A percentile compares a stretch with the other conserved stretches of the same genome.
Evolutionary conservation across 306 rosid genomes (phyloP).

Genomic region (Crotalaria pallida): DNA sequence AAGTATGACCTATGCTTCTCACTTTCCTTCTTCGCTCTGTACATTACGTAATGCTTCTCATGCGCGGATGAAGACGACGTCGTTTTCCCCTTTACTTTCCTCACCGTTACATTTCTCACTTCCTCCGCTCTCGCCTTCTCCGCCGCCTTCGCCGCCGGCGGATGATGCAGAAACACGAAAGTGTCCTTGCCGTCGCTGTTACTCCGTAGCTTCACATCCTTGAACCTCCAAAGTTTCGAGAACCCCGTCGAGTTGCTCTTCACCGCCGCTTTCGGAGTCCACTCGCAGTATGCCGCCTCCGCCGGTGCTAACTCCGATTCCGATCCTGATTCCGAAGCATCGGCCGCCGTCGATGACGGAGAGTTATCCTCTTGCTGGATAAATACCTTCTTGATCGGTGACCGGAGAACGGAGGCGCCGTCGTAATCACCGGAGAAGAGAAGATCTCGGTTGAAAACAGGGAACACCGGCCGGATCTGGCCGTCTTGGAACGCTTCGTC

Average conservation of each 20-base stretch:
- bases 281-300: slow-evolving; percentile 63
- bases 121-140: slow-evolving; percentile 1
- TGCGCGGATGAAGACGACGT: slow-evolving; percentile 45
- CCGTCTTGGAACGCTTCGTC: slow-evolving; percentile 72
- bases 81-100: slow-evolving; percentile 31
- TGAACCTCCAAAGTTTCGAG: slow-evolving; percentile 65
- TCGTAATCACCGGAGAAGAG: slow-evolving; percentile 29
- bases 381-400: slow-evolving; percentile 56
- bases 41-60: slow-evolving; percentile 60
- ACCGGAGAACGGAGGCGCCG: slow-evolving; percentile 20
- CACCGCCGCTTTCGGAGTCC: slow-evolving; percentile 45
- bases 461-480: slow-evolving; percentile 63
- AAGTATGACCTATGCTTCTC: slow-evolving; percentile 69
- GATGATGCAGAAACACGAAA: slow-evolving; percentile 51
- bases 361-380: slow-evolving; percentile 22
- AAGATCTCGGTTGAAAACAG: slow-evolving; percentile 56
- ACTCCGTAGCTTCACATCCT: slow-evolving; percentile 59
- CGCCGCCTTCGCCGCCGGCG: background rate
- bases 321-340: slow-evolving; percentile 28
- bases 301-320: background rate
- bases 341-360: background rate
- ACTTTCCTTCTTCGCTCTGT: slow-evolving; percentile 54
- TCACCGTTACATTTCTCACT: background rate
- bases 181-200: slow-evolving; percentile 84
- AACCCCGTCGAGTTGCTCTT: slow-evolving; percentile 84